Conservation (phyloP, 2,329 filamentous ascomycete species). For the Aspergillus tamarii region DNA sequence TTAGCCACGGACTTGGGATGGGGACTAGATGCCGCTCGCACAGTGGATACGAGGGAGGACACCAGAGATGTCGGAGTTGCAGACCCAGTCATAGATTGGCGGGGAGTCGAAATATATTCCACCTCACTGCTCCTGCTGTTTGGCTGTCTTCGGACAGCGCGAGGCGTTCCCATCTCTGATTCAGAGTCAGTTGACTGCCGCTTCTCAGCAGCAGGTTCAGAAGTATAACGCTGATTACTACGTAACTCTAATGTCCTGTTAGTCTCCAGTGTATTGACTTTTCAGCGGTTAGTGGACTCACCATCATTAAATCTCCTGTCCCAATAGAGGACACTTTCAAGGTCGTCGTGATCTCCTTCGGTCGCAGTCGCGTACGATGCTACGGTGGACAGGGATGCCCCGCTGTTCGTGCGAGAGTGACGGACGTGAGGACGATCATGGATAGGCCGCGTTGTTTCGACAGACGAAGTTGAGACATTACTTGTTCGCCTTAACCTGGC, state of each 20-base stretch:
- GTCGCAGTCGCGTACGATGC: slow-evolving; percentile 67
- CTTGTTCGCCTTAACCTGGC: slow-evolving; percentile 36
- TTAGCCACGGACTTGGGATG: slow-evolving; percentile 24
- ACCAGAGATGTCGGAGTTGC: slow-evolving; percentile 37
- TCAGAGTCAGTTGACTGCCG: slow-evolving; percentile 21
- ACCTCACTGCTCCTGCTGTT: background rate
- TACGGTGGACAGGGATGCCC: slow-evolving; percentile 63
- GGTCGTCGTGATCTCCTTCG: slow-evolving; percentile 53
- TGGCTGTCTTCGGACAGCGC: slow-evolving; percentile 21
- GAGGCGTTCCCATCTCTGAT: slow-evolving; percentile 29
- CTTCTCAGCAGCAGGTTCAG: slow-evolving; percentile 19
- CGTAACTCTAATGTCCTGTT: slow-evolving; percentile 28
- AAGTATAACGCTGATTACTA: slow-evolving; percentile 24
- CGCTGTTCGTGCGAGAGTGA: slow-evolving; percentile 57
- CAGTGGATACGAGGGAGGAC: slow-evolving; percentile 43
- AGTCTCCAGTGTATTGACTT: background rate
- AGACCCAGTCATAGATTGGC: slow-evolving; percentile 31
- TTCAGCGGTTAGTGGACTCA: slow-evolving; percentile 18
- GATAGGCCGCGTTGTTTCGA: slow-evolving; percentile 52
- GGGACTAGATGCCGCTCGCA: slow-evolving; percentile 37
- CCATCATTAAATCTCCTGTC: slow-evolving; percentile 41
- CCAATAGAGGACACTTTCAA: slow-evolving; percentile 45
- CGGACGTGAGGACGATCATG: slow-evolving; percentile 24
- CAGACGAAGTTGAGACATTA: slow-evolving; percentile 50
- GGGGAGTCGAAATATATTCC: slow-evolving; percentile 30